Percentiles rank a stretch among this genome's conserved stretches.
phyloP scores from a whole-genome alignment of 2,329 filamentous ascomycete species.

The Eurotiales sp. region DNA sequence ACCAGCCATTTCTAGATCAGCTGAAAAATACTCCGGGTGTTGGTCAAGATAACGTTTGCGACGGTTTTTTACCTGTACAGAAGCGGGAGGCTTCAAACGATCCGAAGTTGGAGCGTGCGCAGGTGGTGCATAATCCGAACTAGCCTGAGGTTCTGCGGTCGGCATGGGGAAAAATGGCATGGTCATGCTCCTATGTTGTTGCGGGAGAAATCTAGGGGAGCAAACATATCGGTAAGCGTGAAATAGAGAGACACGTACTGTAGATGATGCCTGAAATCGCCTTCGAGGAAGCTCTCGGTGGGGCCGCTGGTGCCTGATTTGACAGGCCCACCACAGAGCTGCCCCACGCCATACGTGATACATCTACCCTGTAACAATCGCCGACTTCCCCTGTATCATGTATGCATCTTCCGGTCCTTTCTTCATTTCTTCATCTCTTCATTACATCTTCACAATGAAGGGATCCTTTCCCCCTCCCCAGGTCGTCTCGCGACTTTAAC shows the following conservation, averaged over 20 bases:
- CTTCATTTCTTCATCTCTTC: neutral
- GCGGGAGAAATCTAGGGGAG: neutral
- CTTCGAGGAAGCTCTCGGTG: neutral
- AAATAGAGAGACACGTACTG: no score
- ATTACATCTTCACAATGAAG: neutral
- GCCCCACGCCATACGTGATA: no score
- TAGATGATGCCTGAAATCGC: no score
- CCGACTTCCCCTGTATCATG: no score
- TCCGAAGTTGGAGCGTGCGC: neutral
- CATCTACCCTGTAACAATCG: no score
- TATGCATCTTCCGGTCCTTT: no score
- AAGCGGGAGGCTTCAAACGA: slow-evolving; percentile 28
- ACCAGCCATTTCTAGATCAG: slow-evolving; percentile 61
- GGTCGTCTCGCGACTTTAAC: neutral
- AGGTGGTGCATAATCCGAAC: neutral
- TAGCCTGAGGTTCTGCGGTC: neutral
- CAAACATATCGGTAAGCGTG: neutral
- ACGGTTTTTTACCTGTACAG: slow-evolving; percentile 66
- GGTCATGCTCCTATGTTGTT: neutral
- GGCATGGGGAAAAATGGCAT: slow-evolving; percentile 13
- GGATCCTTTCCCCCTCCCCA: neutral
- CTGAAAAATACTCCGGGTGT: slow-evolving; percentile 68
- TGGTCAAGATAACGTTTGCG: slow-evolving; percentile 71
- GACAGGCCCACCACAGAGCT: neutral
- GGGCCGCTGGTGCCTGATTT: neutral